phyloP scores from a whole-genome alignment of 2,329 filamentous ascomycete genomes.

The Ophiosphaerella korrae region DNA sequence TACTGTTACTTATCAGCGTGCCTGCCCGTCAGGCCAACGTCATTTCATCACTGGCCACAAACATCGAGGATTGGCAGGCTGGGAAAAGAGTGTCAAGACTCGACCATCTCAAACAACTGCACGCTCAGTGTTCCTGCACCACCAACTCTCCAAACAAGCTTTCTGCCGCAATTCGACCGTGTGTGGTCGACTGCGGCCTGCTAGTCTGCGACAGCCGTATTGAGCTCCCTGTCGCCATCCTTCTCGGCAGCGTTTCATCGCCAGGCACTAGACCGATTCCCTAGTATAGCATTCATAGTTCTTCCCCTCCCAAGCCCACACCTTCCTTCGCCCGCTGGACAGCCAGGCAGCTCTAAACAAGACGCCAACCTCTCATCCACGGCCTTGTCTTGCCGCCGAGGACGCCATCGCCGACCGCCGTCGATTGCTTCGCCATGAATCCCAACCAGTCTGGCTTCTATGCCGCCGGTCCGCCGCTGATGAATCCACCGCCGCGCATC shows the following conservation, averaged over 20 bases:
- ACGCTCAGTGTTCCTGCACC: no score
- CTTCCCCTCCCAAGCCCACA: slow-evolving; percentile 11
- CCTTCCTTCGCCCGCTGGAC: slow-evolving; percentile 28
- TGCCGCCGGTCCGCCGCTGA: slow-evolving; percentile 39
- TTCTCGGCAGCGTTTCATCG: slow-evolving; percentile 40
- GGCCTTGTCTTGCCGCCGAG: no score
- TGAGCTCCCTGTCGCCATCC: slow-evolving; percentile 20
- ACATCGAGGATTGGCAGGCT: no score
- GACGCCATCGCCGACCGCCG: neutral
- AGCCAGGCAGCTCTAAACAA: slow-evolving; percentile 22
- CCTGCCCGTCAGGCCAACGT: no score
- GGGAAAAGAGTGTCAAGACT: no score
- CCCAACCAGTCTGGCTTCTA: slow-evolving; percentile 41
- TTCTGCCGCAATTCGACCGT: slow-evolving; percentile 30
- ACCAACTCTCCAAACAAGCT: slow-evolving; percentile 21
- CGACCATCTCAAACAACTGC: no score
- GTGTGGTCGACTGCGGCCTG: slow-evolving; percentile 6
- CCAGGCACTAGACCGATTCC: slow-evolving; percentile 21
- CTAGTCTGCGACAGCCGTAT: slow-evolving; percentile 35
- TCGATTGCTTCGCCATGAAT: slow-evolving; percentile 34
- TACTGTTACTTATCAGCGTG: no score
- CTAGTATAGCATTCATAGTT: no score
- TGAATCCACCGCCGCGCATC: slow-evolving; percentile 48
- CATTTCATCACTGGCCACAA: no score
- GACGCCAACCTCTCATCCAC: no score